Percentiles rank a stretch among this genome's conserved stretches.
phyloP scores from a whole-genome alignment of 2,329 filamentous ascomycete species.

The Aspergillus calidoustus region DNA sequence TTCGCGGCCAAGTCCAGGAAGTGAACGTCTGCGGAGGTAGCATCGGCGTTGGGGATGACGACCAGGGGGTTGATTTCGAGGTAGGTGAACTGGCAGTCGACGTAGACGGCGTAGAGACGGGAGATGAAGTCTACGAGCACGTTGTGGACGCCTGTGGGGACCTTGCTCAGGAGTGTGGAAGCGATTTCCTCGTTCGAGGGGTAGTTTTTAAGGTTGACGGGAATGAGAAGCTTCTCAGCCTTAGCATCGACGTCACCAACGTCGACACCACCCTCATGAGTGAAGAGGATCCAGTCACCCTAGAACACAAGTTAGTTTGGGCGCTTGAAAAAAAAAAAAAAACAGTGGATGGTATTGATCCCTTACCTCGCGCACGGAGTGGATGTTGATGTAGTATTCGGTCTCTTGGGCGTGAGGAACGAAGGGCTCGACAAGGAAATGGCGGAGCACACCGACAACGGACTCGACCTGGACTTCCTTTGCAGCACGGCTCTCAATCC shows the following conservation, averaged over 20 bases:
- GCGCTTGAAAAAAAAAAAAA: neutral
- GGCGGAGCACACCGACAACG: constrained; percentile 82
- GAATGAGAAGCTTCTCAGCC: constrained; percentile 97
- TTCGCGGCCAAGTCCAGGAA: constrained; percentile 99
- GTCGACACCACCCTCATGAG: constrained; percentile 98
- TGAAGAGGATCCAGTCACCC: constrained; percentile 99
- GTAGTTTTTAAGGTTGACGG: constrained; percentile 91
- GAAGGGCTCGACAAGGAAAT: constrained; percentile 98
- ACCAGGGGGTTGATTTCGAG: constrained; percentile 99
- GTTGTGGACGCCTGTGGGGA: constrained; percentile 94
- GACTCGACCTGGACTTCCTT: constrained; percentile 94
- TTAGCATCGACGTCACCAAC: constrained; percentile 99
- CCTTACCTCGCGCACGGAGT: constrained; percentile 99
- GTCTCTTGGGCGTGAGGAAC: constrained; percentile 93
- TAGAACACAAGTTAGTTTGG: constrained; percentile 42
- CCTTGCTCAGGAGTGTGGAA: constrained; percentile 81
- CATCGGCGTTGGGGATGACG: constrained; percentile 91
- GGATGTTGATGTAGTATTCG: constrained; percentile 99
- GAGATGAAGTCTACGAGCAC: constrained; percentile 99
- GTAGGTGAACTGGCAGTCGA: constrained; percentile 99
- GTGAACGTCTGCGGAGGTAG: constrained; percentile 91
- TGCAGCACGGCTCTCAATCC: constrained; percentile 89
- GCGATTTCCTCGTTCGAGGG: constrained; percentile 97
- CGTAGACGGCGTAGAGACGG: constrained; percentile 96
- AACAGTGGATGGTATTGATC: constrained; percentile 33